These are phyloP conservation scores for Mycena filopes DNA, from an alignment of 768 basidiomycete genomes.

Conservation along the genomic window DNA sequence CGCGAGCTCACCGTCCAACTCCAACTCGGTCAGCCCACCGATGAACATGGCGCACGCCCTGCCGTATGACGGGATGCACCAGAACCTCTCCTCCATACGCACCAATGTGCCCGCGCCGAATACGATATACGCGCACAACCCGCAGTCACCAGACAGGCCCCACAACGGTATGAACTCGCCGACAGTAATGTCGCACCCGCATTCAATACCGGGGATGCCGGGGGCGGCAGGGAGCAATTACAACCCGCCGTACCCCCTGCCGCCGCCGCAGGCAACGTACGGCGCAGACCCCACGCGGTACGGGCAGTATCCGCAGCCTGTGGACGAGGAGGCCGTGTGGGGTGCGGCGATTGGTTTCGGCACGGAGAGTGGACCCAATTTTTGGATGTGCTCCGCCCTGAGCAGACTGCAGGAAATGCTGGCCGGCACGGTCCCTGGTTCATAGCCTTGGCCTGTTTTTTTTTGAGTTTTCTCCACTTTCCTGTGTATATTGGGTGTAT, in stretches of 20 bases:
- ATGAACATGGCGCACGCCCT: constrained; percentile 49
- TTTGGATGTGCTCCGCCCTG: constrained; percentile 72
- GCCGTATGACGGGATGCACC: constrained; percentile 49
- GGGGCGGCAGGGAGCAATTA: constrained; percentile 39
- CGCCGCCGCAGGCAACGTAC: constrained; percentile 48
- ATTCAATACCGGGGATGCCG: constrained; percentile 35
- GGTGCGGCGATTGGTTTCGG: constrained; percentile 78
- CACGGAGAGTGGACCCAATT: constrained; percentile 79
- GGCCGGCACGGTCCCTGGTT: constrained; percentile 43
- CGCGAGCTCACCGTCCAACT: constrained; percentile 66
- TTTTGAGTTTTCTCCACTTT: constrained; percentile 14
- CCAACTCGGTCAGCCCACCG: constrained; percentile 69
- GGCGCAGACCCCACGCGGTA: constrained; percentile 52
- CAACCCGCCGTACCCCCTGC: constrained; percentile 34
- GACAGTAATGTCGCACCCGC: constrained; percentile 32
- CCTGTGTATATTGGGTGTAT: constrained; percentile 36
- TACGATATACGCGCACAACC: constrained; percentile 31
- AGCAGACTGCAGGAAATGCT: constrained; percentile 36
- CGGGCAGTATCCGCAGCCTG: constrained; percentile 59
- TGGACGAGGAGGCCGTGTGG: constrained; percentile 78
- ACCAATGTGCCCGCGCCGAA: constrained; percentile 38
- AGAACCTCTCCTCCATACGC: constrained; percentile 42
- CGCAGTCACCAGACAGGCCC: constrained; percentile 26
- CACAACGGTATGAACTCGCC: constrained; percentile 39
- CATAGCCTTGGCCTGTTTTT: constrained; percentile 19